Percentiles rank a stretch among this genome's conserved stretches.
Evolutionary conservation across 306 rosid species (phyloP).

Genomic region (Corylus avellana): DNA sequence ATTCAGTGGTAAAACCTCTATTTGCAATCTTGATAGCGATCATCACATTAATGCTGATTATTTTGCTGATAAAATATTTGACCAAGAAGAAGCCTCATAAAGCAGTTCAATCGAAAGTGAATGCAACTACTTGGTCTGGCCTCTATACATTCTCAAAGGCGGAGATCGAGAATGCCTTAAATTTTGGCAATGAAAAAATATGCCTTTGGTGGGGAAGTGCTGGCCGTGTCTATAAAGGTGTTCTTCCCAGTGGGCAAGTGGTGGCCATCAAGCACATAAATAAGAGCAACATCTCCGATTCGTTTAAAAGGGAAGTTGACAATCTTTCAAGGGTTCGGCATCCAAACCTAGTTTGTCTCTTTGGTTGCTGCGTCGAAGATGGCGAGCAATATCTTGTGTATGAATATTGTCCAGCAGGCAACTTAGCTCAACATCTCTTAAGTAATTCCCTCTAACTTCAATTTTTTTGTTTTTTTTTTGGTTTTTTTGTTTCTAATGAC

Average conservation of each 20-base stretch:
- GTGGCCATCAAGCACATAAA: conserved; percentile 88
- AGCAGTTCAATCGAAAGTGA: conserved; percentile 28
- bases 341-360: conserved; percentile 69
- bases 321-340: conserved; percentile 84
- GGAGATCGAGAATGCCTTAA: conserved; percentile 75
- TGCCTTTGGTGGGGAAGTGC: conserved; percentile 83
- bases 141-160: conserved; percentile 66
- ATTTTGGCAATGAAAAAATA: conserved; percentile 35
- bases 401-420: conserved; percentile 73
- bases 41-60: conserved; percentile 25
- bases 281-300: conserved; percentile 52
- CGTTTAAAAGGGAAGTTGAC: conserved; percentile 66
- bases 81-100: conserved; percentile 45
- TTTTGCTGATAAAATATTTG: conserved; percentile 42
- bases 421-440: conserved; percentile 81
- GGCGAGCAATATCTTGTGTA: conserved; percentile 74
- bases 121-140: conserved; percentile 51
- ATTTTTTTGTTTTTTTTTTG: not conserved
- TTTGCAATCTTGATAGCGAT: conserved; percentile 27
- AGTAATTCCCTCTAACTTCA: conserved; percentile 39
- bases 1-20: conserved; percentile 23
- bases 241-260: conserved; percentile 81
- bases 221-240: conserved; percentile 72
- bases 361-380: conserved; percentile 70
- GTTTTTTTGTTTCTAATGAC: too few relatives aligned